Conservation (phyloP, 1,139 yeast genomes). For the Sugiyamaella grinbergsii region DNA sequence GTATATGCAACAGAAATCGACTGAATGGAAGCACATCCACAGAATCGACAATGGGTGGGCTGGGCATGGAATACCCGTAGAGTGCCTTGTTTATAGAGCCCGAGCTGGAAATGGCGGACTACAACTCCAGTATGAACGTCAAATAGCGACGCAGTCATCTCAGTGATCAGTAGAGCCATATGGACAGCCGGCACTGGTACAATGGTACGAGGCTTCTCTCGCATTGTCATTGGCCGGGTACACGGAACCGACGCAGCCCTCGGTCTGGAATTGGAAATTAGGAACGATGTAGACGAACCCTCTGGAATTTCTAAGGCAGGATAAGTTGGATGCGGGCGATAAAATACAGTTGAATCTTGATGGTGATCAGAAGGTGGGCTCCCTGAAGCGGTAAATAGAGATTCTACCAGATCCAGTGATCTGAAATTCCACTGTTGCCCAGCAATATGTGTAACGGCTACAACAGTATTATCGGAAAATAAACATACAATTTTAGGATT, state of each 20-base stretch:
- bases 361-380: not conserved
- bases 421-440: constrained; percentile 61
- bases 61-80: constrained; percentile 75
- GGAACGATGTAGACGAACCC: constrained; percentile 13
- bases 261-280: constrained; percentile 2
- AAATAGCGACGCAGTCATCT: constrained; percentile 46
- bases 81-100: constrained; percentile 60
- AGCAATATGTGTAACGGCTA: constrained; percentile 65
- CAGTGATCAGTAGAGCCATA: constrained; percentile 36
- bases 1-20: constrained; percentile 73
- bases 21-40: constrained; percentile 83
- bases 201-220: constrained; percentile 26
- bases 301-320: constrained; percentile 13
- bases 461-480: constrained; percentile 53
- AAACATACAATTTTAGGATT: constrained; percentile 69
- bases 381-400: constrained; percentile 19
- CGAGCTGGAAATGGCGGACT: constrained; percentile 57
- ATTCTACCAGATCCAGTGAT: constrained; percentile 50
- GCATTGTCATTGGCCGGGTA: constrained; percentile 27
- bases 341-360: constrained; percentile 3
- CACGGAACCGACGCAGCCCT: constrained; percentile 19
- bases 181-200: constrained; percentile 39
- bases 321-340: constrained; percentile 10
- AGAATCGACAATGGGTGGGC: constrained; percentile 85
- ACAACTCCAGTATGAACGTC: constrained; percentile 77